Percentiles rank a stretch among this genome's conserved stretches.
Evolutionary conservation across 225 moss, liverwort and hornwort genomes (phyloP).

Genomic region (Pseudisothecium myosuroides): DNA sequence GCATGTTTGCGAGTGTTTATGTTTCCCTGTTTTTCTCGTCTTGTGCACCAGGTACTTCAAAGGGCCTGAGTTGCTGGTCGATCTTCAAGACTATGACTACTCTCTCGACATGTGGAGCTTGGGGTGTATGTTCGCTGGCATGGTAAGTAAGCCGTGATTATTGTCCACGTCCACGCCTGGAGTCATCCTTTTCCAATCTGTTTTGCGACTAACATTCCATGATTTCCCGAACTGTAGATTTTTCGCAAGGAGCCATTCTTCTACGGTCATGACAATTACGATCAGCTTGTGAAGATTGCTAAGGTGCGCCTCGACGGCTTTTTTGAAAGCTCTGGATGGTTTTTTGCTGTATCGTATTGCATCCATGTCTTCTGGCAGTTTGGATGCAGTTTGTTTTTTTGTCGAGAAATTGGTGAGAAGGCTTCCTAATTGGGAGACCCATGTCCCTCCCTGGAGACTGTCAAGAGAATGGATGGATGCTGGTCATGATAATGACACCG

Average conservation of each 20-base stretch:
- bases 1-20: background rate
- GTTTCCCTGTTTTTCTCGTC: background rate
- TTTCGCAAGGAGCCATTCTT: conserved; percentile 60
- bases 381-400: background rate
- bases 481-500: background rate
- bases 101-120: background rate
- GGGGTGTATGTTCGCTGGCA: conserved; percentile 72
- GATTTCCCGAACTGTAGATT: background rate
- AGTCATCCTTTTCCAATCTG: background rate
- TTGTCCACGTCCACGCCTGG: background rate
- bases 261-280: conserved; percentile 61
- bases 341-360: background rate
- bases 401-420: background rate
- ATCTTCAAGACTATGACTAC: too few relatives aligned
- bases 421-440: background rate
- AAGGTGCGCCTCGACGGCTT: conserved; percentile 1
- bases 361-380: background rate
- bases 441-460: background rate
- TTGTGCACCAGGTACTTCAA: conserved; percentile 35
- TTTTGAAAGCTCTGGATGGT: background rate
- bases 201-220: background rate
- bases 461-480: background rate
- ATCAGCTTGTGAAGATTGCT: conserved; percentile 59
- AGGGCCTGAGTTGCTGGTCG: conserved; percentile 52
- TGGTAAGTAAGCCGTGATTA: conserved; percentile 5